Percentiles rank a stretch among this genome's conserved stretches.
Conservation (phyloP, 2,329 filamentous ascomycete genomes). For the Monilinia fructicola region DNA sequence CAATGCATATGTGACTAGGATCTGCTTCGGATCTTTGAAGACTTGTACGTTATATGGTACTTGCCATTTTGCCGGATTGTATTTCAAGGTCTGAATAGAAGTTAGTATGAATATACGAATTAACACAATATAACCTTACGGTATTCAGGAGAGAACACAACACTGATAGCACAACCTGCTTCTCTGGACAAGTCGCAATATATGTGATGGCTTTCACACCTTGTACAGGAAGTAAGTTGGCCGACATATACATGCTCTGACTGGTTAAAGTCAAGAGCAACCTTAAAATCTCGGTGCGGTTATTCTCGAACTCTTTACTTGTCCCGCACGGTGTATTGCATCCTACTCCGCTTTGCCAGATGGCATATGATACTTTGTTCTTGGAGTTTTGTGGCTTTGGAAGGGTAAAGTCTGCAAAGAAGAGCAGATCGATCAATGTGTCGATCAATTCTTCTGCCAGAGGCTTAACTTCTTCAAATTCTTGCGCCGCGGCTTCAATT, state of each 20-base stretch:
- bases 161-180: slow-evolving; percentile 85
- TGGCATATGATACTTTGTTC: slow-evolving; percentile 83
- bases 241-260: slow-evolving; percentile 90
- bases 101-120: slow-evolving; percentile 9
- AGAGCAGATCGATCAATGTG: slow-evolving; percentile 82
- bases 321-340: slow-evolving; percentile 87
- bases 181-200: slow-evolving; percentile 82
- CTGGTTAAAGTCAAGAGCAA: slow-evolving; percentile 82
- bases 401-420: slow-evolving; percentile 87
- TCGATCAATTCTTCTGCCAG: slow-evolving; percentile 92
- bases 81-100: slow-evolving; percentile 75
- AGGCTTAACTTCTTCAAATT: slow-evolving; percentile 80
- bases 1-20: slow-evolving; percentile 86
- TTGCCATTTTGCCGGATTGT: slow-evolving; percentile 90
- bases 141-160: slow-evolving; percentile 94
- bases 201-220: slow-evolving; percentile 86
- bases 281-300: slow-evolving; percentile 84
- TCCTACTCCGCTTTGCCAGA: slow-evolving; percentile 97
- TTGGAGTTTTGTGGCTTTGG: slow-evolving; percentile 69
- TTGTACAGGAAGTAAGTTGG: slow-evolving; percentile 74
- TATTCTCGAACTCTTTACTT: slow-evolving; percentile 89
- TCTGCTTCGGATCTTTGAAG: slow-evolving; percentile 86
- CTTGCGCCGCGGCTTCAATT: slow-evolving; percentile 51
- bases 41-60: slow-evolving; percentile 92
- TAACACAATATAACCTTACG: slow-evolving; percentile 50